Conservation (phyloP, 306 rosid species). For the Fagus sylvatica region DNA sequence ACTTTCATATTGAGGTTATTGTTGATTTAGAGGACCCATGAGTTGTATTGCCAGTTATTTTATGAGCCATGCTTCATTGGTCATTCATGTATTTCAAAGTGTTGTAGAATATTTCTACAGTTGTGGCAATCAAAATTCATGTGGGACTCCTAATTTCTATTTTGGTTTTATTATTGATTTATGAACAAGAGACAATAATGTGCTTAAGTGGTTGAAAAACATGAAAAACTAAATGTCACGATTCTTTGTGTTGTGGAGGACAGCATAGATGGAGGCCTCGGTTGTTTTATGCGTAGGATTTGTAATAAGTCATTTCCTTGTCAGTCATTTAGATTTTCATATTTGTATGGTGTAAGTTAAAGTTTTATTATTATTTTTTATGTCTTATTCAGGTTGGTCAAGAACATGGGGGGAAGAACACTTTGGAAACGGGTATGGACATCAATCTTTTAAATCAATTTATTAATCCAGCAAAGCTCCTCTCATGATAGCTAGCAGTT, state of each 20-base stretch:
- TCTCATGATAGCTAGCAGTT: background rate
- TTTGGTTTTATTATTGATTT: too few relatives aligned
- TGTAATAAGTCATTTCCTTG: background rate
- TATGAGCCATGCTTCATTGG: too few relatives aligned
- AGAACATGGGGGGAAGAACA: constrained; percentile 99
- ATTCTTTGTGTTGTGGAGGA: background rate
- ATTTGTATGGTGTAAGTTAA: constrained; percentile 17
- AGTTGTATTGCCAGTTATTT: too few relatives aligned
- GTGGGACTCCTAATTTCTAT: too few relatives aligned
- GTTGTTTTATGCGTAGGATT: background rate
- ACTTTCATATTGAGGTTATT: background rate
- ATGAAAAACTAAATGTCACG: background rate
- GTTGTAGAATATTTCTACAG: too few relatives aligned
- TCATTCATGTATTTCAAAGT: too few relatives aligned
- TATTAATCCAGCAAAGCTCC: constrained; percentile 13
- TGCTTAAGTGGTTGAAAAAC: background rate
- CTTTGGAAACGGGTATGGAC: constrained; percentile 89
- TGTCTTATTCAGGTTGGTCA: constrained; percentile 80
- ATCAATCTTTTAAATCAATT: constrained; percentile 1
- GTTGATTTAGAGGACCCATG: too few relatives aligned
- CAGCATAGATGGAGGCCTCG: background rate
- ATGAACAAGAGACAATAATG: background rate
- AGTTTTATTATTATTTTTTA: constrained; percentile 7
- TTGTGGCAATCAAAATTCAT: too few relatives aligned
- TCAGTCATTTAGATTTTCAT: constrained; percentile 5